phyloP scores from a whole-genome alignment of 495 filamentous ascomycete genomes.

The Hyaloscypha bicolor region DNA sequence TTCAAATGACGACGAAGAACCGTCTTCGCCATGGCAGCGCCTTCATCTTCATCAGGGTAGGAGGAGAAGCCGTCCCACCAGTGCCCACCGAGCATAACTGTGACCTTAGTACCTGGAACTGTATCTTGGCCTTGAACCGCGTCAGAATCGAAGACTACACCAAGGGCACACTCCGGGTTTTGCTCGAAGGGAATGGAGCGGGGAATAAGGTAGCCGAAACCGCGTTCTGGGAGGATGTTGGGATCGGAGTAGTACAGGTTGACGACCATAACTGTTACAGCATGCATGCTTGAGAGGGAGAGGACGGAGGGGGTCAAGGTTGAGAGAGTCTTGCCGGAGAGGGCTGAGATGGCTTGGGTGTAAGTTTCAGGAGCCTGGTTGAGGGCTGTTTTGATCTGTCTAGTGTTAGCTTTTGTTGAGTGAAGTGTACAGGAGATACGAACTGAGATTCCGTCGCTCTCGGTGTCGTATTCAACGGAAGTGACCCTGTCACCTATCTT shows the following conservation, averaged over 20 bases:
- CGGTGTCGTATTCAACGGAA: constrained; percentile 25
- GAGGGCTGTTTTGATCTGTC: constrained; percentile 36
- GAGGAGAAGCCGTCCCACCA: constrained; percentile 70
- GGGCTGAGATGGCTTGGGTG: constrained; percentile 71
- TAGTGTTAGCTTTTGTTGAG: constrained; percentile 9
- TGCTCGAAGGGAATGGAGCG: constrained; percentile 64
- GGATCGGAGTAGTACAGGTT: constrained; percentile 81
- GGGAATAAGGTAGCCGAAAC: constrained; percentile 92
- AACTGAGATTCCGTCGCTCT: constrained; percentile 21
- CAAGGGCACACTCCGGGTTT: constrained; percentile 84
- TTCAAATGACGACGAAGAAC: constrained; percentile 73
- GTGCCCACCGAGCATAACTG: constrained; percentile 94
- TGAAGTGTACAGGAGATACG: background rate
- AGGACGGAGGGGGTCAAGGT: constrained; percentile 48
- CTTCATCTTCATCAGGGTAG: constrained; percentile 61
- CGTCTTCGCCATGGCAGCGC: constrained; percentile 63
- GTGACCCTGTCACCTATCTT: constrained; percentile 41
- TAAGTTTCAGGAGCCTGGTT: constrained; percentile 38
- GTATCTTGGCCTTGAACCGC: constrained; percentile 54
- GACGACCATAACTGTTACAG: constrained; percentile 85
- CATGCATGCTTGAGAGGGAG: constrained; percentile 55
- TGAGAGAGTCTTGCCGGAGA: constrained; percentile 55
- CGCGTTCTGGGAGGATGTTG: constrained; percentile 61
- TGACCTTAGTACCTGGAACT: constrained; percentile 70
- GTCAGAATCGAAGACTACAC: constrained; percentile 88